These are phyloP conservation scores for Salvia miltiorrhiza DNA, from an alignment of 257 asterid genomes.

Conservation along the genomic window DNA sequence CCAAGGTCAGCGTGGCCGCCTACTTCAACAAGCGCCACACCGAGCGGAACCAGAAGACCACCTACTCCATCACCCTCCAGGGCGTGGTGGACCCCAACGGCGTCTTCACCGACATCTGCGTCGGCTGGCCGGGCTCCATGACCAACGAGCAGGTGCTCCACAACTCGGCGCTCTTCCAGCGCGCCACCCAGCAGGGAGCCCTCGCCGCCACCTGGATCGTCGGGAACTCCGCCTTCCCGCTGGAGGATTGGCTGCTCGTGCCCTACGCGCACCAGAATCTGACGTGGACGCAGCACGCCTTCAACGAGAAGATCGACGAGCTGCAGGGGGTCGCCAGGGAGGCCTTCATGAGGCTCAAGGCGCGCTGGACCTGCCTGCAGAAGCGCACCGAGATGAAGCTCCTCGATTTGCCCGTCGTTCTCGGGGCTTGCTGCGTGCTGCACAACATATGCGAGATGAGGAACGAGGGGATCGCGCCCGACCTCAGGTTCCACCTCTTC, in stretches of 20 bases:
- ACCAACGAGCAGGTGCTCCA: conserved; percentile 43
- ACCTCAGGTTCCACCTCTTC: conserved; percentile 21
- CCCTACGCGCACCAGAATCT: conserved; percentile 45
- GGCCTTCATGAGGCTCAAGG: conserved; percentile 32
- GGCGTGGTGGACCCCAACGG: conserved; percentile 41
- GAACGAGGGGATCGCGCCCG: conserved; percentile 19
- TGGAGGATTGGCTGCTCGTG: conserved; percentile 45
- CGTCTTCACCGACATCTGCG: conserved; percentile 38
- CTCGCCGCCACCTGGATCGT: conserved; percentile 26
- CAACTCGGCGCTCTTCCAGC: conserved; percentile 40
- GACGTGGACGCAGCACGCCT: conserved; percentile 48
- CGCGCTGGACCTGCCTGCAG: conserved; percentile 42
- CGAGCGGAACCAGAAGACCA: conserved; percentile 38
- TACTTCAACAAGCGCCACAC: conserved; percentile 40
- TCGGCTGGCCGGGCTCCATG: conserved; percentile 53
- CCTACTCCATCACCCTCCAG: conserved; percentile 41
- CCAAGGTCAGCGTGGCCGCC: conserved; percentile 30
- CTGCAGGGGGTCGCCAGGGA: conserved; percentile 26
- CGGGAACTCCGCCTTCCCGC: conserved; percentile 33
- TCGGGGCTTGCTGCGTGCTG: conserved; percentile 50
- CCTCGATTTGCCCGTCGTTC: conserved; percentile 41
- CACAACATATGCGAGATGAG: conserved; percentile 44
- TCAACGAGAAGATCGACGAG: conserved; percentile 42
- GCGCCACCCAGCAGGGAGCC: conserved; percentile 29
- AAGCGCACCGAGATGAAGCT: conserved; percentile 44